Percentiles rank a stretch among this genome's conserved stretches.
Conservation (phyloP, 306 rosid genomes). For the Corylus avellana region DNA sequence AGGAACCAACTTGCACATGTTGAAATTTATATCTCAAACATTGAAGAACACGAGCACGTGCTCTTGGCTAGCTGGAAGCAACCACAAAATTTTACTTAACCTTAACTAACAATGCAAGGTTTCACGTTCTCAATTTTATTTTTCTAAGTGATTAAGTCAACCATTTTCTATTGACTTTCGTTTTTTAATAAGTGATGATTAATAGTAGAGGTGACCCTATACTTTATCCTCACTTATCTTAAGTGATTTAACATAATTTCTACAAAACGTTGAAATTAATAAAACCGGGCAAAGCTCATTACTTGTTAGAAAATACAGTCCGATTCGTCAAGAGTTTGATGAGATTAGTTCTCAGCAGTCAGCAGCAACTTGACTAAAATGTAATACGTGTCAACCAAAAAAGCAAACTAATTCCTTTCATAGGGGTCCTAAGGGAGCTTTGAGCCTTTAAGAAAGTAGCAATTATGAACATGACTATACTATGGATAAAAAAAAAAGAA, state of each 20-base stretch:
- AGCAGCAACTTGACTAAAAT: background rate
- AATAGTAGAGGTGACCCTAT: no score
- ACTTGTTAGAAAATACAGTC: background rate
- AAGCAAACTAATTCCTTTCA: background rate
- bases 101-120: background rate
- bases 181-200: background rate
- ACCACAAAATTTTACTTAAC: background rate
- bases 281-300: background rate
- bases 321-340: background rate
- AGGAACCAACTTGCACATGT: background rate
- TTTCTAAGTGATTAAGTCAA: no score
- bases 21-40: background rate
- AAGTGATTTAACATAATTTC: background rate
- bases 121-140: no score
- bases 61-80: background rate
- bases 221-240: no score
- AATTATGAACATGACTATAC: background rate
- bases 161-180: no score
- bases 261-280: background rate
- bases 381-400: background rate
- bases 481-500: slow-evolving; percentile 29
- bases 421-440: background rate
- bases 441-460: background rate
- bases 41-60: background rate
- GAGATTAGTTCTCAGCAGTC: background rate